Conservation (phyloP, 257 asterid species). For the Solanum ahanhuiri region DNA sequence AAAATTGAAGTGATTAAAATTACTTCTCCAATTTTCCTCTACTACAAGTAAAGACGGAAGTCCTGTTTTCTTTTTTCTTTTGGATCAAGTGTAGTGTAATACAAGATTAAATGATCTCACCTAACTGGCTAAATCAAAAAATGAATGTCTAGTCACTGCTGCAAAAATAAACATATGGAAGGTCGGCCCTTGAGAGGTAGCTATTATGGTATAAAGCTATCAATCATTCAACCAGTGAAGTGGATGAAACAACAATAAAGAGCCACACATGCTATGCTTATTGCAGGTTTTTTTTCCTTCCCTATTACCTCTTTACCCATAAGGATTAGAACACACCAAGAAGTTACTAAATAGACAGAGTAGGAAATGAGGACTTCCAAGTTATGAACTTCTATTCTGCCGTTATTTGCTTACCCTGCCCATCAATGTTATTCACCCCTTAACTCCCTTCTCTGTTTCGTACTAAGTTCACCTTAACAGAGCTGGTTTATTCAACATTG, state of each 20-base stretch:
- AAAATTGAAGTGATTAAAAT: background rate
- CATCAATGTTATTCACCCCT: background rate
- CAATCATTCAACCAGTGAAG: background rate
- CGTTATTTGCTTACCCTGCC: background rate
- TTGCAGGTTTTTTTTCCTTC: background rate
- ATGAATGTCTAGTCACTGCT: background rate
- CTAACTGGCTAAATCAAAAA: background rate
- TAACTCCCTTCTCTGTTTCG: background rate
- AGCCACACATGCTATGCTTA: background rate
- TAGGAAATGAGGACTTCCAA: background rate
- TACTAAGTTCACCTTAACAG: background rate
- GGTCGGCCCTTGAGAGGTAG: background rate
- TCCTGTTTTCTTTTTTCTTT: background rate
- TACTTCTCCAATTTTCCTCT: background rate
- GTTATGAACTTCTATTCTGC: background rate
- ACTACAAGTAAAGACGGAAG: background rate
- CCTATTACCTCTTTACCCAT: background rate
- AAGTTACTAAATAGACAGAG: background rate
- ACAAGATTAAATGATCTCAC: background rate
- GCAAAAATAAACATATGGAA: background rate
- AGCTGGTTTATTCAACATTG: background rate
- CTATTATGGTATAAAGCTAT: background rate
- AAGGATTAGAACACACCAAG: background rate
- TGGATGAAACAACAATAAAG: background rate
- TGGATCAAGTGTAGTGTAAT: background rate